Percentiles rank a stretch among this genome's conserved stretches.
Evolutionary conservation across 73 alveolate genomes (phyloP).

Genomic region (Paramecium octaurelia): DNA sequence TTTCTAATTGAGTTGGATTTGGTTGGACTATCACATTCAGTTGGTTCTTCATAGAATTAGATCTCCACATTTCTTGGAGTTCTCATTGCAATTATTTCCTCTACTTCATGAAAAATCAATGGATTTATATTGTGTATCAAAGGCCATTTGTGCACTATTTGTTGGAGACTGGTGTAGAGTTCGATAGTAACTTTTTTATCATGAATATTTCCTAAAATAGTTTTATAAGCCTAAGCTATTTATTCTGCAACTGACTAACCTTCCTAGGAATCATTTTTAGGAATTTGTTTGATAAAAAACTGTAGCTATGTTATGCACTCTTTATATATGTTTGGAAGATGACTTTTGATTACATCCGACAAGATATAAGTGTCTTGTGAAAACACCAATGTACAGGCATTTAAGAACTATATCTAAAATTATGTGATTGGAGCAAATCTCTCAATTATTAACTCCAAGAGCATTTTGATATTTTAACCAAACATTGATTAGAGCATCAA

Average conservation of each 20-base stretch:
- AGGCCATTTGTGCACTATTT: conserved; percentile 9
- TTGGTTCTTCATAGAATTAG: background rate
- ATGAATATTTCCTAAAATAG: background rate
- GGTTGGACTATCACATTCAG: conserved; percentile 42
- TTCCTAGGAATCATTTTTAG: conserved; percentile 26
- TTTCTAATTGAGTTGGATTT: conserved; percentile 16
- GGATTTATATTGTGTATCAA: conserved; percentile 7
- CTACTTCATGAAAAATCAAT: background rate
- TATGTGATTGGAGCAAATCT: background rate
- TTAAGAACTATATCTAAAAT: background rate
- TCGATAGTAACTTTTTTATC: conserved; percentile 22
- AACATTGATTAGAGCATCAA: conserved; percentile 18
- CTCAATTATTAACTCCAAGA: background rate
- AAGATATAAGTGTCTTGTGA: background rate
- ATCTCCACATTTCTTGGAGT: background rate
- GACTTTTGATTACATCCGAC: background rate
- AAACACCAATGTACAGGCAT: background rate
- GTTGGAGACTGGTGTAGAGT: background rate
- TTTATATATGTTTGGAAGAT: background rate
- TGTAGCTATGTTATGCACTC: conserved; percentile 1
- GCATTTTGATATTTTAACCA: conserved; percentile 5
- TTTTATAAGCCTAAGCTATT: conserved; percentile 7
- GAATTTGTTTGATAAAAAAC: background rate
- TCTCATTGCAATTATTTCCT: conserved; percentile 1
- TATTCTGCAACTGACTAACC: conserved; percentile 26